phyloP scores from a whole-genome alignment of 2,329 filamentous ascomycete species.

The Paracorniculantispora psalliotae region DNA sequence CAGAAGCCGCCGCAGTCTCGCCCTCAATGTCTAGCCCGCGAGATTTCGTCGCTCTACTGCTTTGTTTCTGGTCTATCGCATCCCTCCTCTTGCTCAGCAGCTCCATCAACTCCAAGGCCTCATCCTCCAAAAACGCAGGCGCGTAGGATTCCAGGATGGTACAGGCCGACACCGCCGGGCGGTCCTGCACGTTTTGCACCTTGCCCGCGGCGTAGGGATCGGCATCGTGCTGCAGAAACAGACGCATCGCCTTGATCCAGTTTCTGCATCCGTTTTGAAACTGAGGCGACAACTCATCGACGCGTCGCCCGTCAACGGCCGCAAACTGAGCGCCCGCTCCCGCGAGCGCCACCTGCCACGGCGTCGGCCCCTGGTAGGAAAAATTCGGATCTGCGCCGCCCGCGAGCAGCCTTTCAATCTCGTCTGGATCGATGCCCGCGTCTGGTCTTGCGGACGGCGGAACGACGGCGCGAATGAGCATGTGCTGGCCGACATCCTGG shows the following conservation, averaged over 20 bases:
- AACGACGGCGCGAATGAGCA: not conserved
- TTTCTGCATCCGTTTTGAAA: not conserved
- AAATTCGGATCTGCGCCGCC: conserved; percentile 6
- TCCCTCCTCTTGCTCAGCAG: not conserved
- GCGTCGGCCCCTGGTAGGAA: not conserved
- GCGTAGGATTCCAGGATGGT: not conserved
- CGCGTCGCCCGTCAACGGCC: not conserved
- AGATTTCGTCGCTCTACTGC: not conserved
- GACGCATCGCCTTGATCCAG: not conserved
- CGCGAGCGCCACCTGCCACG: conserved; percentile 5
- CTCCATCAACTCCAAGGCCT: not conserved
- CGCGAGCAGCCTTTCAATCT: not conserved
- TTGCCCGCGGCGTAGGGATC: conserved; percentile 5
- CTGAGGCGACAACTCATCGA: not conserved
- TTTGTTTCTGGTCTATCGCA: not conserved
- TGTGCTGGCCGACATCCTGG: conserved; percentile 4
- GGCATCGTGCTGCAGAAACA: not conserved
- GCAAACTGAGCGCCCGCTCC: not conserved
- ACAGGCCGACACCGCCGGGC: not conserved
- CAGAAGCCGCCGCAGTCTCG: not conserved
- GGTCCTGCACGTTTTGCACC: not conserved
- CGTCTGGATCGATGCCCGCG: not conserved
- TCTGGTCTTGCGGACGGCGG: not conserved
- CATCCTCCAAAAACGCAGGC: not conserved
- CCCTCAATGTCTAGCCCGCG: not conserved